Evolutionary conservation across 2,329 filamentous ascomycete genomes (phyloP), one percentile per base, ranked within the genome.

Genomic region (Aspergillus piperis): DNA sequence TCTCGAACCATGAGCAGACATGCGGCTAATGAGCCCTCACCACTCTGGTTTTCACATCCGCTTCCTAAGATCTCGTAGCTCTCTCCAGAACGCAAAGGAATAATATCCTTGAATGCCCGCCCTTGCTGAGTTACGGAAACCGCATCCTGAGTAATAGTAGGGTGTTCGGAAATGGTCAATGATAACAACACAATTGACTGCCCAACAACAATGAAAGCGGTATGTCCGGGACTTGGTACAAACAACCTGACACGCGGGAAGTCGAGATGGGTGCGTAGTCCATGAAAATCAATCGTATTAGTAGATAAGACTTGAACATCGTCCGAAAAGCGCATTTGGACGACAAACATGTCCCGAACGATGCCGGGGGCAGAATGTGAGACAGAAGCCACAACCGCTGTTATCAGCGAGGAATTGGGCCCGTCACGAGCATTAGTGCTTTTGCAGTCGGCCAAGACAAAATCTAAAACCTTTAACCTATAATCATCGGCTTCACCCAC

Each of bases 171-270:
- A 53, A 83, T 83, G 2, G 84, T 83, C 51, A 96, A 84, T 0
- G 92, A 96, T 7, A 90, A 83, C 25, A 98, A 78, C 19, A 95
- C 85, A 25, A 95, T 83, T 3, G 91, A 90, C 64, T 88, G 86
- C 59, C 90, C 88, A 66, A 97, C 92, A 1, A 94, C 83, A 41
- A 95, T 77, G 71, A 93, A 96, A 6, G 91, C 92, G 23, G 93
- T 90, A 42, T 95, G 84, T 8, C 87, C 88, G 15, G 92, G 90
- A 54, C 85, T 86, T 5, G 95, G 92, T 15, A 98, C 81, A 62
- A 94, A 88, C 17, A 99, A 72, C 57, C 86, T 86, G 47, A 91
- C 89, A 63, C 82, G 84, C 75, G 67, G 66, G 23, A 75, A 62
- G 10, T 71, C 42, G 23, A 56, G 42, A 39, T 21, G 67, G 63